Base-by-base conservation (phyloP, 345 rosid genomes). In the Limnanthes douglasii region DNA sequence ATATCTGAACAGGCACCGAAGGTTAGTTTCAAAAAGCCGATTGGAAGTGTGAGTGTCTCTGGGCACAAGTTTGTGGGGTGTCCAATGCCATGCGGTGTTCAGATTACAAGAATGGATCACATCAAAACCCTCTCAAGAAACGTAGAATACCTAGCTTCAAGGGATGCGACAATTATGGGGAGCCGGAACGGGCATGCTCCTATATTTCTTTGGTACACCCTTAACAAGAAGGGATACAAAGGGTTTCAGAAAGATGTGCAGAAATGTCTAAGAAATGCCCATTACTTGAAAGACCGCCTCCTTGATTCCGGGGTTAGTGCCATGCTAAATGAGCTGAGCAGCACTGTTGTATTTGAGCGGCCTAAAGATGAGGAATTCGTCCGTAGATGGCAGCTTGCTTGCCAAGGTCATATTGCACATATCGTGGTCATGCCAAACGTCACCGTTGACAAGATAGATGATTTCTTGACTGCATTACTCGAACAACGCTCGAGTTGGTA, bases 81-180 rank as follows among this genome's bases (percentile, higher is more conserved):
- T 50, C 97, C 95, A 32, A 88, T 88, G 97, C 95, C 95, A 38
- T 83, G 97, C 18, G 97, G 95, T 34, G 93, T 88, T 48, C 95
- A 79, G 65, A 57, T 88, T 54, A 83, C 95, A 6, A 73, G 97
- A 50, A 53, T 83, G 81, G 63, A 68, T 42, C 81, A 83, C 54
- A 66, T 88, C 41, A 84, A 79, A 57, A 84, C 45, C 30, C 84
- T 88, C 21, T 83, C 95, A 0, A 84, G 62, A 18, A 88, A 84
- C 27, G 86, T 88, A 0, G 95, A 88, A 66, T 88, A 84, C 54
- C 86, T 84, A 2, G 95, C 95, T 38, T 88, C 95, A 21, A 68
- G 94, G 59, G 95, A 84, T 53, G 98, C 98, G n/a, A 88, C 95
- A 15, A 88, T 88, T 53, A 90, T 90, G 98, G 98, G 98, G 28